A percentile compares a stretch with the other conserved stretches of the same genome.
Conservation (phyloP, 768 basidiomycete species). For the Piloderma croceum region DNA sequence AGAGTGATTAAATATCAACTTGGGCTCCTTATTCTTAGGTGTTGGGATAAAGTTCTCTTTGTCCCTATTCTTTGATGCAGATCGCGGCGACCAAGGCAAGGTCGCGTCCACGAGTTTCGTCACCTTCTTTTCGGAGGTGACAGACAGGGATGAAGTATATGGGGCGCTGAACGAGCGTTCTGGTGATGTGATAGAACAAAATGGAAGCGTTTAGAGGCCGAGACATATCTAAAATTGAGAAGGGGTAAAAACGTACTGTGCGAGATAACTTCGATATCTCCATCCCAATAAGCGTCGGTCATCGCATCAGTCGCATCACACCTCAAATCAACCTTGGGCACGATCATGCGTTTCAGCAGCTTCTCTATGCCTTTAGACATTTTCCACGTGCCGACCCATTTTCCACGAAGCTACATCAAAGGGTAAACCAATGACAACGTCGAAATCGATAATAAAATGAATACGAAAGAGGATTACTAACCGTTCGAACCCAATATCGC, state of each 20-base stretch:
- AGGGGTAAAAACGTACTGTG: conserved; percentile 37
- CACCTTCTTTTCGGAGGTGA: conserved; percentile 47
- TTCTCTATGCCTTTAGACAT: conserved; percentile 62
- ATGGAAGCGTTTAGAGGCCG: not conserved
- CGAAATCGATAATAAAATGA: conserved; percentile 1
- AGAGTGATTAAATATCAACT: conserved; percentile 30
- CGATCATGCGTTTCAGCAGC: conserved; percentile 71
- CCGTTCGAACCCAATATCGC: conserved; percentile 82
- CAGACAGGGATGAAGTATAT: too few species aligned
- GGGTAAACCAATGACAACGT: not conserved
- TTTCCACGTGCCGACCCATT: conserved; percentile 81
- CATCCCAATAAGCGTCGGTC: conserved; percentile 62
- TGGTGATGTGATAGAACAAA: not conserved
- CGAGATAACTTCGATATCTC: conserved; percentile 22
- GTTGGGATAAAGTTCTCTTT: conserved; percentile 29
- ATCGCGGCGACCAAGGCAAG: too few species aligned
- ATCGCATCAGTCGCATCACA: conserved; percentile 65
- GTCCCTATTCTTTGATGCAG: too few species aligned
- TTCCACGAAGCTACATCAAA: conserved; percentile 54
- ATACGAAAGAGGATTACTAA: conserved; percentile 24
- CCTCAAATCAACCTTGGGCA: conserved; percentile 76
- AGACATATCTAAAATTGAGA: not conserved
- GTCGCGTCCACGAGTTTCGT: conserved; percentile 34
- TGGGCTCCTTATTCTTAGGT: conserved; percentile 27
- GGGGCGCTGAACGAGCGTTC: too few species aligned